phyloP scores from a whole-genome alignment of 352 stramenopile species.

The Phytophthora citricola region DNA sequence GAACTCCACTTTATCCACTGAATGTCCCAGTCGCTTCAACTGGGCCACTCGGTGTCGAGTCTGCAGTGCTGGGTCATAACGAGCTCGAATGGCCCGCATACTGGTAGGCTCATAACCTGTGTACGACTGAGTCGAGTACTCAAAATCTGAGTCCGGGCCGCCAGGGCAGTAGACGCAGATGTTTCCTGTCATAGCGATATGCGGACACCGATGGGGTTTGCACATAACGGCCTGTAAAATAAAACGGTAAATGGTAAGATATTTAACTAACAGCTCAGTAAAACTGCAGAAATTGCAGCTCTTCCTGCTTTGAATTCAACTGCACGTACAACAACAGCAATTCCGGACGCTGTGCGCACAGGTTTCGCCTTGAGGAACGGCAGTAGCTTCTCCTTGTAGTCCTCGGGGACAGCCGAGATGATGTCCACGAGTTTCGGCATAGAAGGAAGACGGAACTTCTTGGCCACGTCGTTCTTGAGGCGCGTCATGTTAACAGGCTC shows the following conservation, averaged over 20 bases:
- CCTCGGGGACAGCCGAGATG: constrained; percentile 93
- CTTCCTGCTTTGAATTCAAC: not conserved
- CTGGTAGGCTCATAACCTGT: constrained; percentile 98
- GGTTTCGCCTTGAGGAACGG: constrained; percentile 96
- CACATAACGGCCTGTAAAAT: constrained; percentile 92
- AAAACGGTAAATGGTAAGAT: constrained; percentile 1
- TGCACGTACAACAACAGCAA: constrained; percentile 91
- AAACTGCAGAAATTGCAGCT: not conserved
- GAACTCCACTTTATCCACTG: constrained; percentile 97
- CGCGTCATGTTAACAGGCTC: constrained; percentile 94
- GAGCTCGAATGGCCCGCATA: constrained; percentile 95
- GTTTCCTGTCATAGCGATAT: constrained; percentile 97
- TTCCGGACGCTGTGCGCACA: constrained; percentile 94
- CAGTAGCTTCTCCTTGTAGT: constrained; percentile 92
- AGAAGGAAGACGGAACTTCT: constrained; percentile 91
- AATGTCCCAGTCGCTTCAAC: constrained; percentile 89
- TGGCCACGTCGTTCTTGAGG: constrained; percentile 92
- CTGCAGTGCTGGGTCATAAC: constrained; percentile 96
- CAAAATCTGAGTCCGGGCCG: constrained; percentile 97
- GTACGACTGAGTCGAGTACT: constrained; percentile 97
- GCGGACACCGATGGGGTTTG: constrained; percentile 97
- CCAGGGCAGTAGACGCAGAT: constrained; percentile 98
- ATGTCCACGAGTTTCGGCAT: constrained; percentile 97
- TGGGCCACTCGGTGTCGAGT: constrained; percentile 93
- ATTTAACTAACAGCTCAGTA: not conserved